Evolutionary conservation across 1,139 yeast genomes (phyloP), one percentile per base, ranked within the genome.

Genomic region (Candida glucosophila): DNA sequence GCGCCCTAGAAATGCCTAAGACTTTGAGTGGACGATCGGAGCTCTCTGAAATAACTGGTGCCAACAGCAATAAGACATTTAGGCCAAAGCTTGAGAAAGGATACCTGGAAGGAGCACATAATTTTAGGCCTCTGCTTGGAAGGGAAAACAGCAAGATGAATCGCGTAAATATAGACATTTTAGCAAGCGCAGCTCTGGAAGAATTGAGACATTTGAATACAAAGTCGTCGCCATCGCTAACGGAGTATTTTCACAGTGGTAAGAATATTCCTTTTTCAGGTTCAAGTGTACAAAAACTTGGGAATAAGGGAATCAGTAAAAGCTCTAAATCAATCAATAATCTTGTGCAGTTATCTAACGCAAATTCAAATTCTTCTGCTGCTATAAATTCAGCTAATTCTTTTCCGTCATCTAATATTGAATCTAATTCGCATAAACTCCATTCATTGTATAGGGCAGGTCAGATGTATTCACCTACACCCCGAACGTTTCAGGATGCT

Each of bases 131-230:
- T n/a, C n/a, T n/a, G n/a, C n/a, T n/a, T n/a, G n/a, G n/a, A n/a
- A n/a, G n/a, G n/a, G n/a, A n/a, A n/a, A n/a, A 5, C 12, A 7
- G 10, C 11, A 7, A 6, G n/a, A 11, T 15, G 6, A 7, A 15
- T 13, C 62, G 67, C 28, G 65, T 73, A 51, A 85, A 79, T 44
- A 81, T 82, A 48, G 81, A 81, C 46, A 66, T 80, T 3, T 55
- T 82, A 33, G 94, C 92, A 4, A 71, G 79, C 14, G 92, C 93
- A 3, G 93, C 94, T 2, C 70, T 86, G 5, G 81, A 80, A 44
- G 90, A 81, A 47, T 61, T 82, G 29, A 79, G 58, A 27, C 56
- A 64, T 32, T 42, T 76, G 31, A 52, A 48, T 28, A 69, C 76
- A 7, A 71, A 67, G 43, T 75, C 82, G 1, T 59, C 78, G 20